Evolutionary conservation across 2,329 filamentous ascomycete genomes (phyloP), one percentile per base, ranked within the genome.

Genomic region (Pseudogymnoascus sp.): DNA sequence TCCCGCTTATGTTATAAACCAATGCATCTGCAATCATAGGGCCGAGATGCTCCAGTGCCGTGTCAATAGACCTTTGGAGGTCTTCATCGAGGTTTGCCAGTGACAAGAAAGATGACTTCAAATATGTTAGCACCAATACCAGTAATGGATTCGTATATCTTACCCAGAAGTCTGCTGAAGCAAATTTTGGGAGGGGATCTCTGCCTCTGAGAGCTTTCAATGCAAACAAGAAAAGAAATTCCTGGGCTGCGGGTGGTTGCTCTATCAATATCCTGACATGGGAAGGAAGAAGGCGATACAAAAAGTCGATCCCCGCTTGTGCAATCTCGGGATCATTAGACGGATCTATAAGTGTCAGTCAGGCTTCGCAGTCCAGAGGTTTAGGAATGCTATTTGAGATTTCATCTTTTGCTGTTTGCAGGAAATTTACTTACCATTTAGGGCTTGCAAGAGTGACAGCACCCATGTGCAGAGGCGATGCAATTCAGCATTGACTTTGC

Each of bases 121-220:
- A 9, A 21, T 34, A 28, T 38, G 37, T 67, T 62, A 66, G 67
- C 64, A 25, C 3, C 11, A 18, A 9, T 38, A 36, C 59, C 62
- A 28, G 14, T 38, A 6, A 46, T 25, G 34, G 25, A 36, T 61
- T 34, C 23, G 8, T 18, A 37, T 63, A 61, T 71, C 80, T 68
- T 75, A 88, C 86, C 89, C 91, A 95, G 66, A 96, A 90, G 28
- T 88, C 85, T 7, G 87, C 84, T 1, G 90, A 84, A 2, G 88
- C 84, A 31, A 83, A 83, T 75, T 95, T 96, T 0, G 90, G 88
- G 8, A 96, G 77, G 0, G 88, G 86, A 64, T 95, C 90, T 31
- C 81, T 84, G 11, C 87, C 88, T 46, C 87, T 82, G 5, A 96
- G 76, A 6, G 90, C 86, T 68, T 84, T 82, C 11, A 95, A 77